Base-by-base conservation (phyloP, 2,329 filamentous ascomycete genomes). In the Lecanicillium sp. region DNA sequence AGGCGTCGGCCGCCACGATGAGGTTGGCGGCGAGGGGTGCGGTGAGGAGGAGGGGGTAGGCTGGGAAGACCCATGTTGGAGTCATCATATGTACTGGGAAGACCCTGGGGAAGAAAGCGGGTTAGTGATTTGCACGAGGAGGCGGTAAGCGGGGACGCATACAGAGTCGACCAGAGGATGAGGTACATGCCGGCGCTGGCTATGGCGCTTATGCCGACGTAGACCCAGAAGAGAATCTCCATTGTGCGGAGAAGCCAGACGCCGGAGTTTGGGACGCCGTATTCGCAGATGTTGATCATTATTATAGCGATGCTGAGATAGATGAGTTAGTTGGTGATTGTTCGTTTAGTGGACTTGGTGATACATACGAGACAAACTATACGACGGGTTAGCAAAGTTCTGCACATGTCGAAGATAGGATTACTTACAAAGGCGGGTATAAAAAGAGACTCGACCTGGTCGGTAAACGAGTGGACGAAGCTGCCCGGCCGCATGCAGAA, bases 21-120 rank as follows among this genome's bases (percentile, higher is more conserved):
- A 77, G 61, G 35, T 68, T 77, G 14, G 74, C 72, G 13, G 82
- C 86, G 48, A 88, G 79, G 0, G 86, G 82, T 0, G 82, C 86
- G 17, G 83, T 77, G 8, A 92, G 75, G 4, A 94, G 72, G 17
- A 92, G 69, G 1, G 87, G 85, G 47, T 94, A 94, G 1, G 83
- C 85, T 0, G 86, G 87, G 48, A 92, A 92, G 39, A 90, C 87
- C 86, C 86, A 92, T 14, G 87, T 79, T 0, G 86, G 86, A 1
- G 86, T 92, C 87, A 94, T 92, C 37, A 79, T 79, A 25, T 85
- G 81, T 34, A 92, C 85, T 0, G 87, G 70, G 35, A 71, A 72
- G 18, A 65, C 62, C 59, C 64, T 74, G 14, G 32, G 10, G 28
- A 29, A n/a, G 15, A n/a, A n/a, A n/a, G n/a, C n/a, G n/a, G n/a